phyloP scores from a whole-genome alignment of 345 rosid genomes.

The Gossypium australe region DNA sequence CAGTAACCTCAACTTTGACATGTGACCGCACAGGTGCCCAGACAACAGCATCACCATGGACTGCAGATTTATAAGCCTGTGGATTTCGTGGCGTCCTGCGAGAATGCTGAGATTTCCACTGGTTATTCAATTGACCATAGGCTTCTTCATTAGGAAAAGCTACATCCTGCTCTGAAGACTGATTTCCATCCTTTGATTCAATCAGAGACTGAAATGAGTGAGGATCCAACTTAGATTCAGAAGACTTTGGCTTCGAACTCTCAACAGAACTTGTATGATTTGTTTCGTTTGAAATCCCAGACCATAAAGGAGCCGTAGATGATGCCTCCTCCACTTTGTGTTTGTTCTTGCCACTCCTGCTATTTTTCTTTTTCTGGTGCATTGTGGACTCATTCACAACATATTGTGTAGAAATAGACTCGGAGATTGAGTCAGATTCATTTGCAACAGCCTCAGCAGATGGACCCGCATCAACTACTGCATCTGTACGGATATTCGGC shows the following conservation, averaged over 20 bases:
- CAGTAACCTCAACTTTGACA: conserved; percentile 50
- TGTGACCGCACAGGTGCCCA: conserved; percentile 88
- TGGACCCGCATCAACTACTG: conserved; percentile 23
- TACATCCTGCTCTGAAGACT: conserved; percentile 39
- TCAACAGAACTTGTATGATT: conserved; percentile 28
- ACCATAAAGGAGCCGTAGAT: conserved; percentile 23
- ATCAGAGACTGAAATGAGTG: conserved; percentile 19
- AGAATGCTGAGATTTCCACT: conserved; percentile 63
- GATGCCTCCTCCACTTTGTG: conserved; percentile 55
- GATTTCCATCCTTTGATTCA: conserved; percentile 41
- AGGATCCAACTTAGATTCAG: conserved; percentile 33
- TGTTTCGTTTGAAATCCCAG: conserved; percentile 32
- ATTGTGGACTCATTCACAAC: conserved; percentile 37
- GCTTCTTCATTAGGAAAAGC: conserved; percentile 48
- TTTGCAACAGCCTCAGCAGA: conserved; percentile 26
- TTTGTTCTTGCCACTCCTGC: conserved; percentile 55
- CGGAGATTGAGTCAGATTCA: conserved; percentile 33
- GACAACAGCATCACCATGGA: conserved; percentile 49
- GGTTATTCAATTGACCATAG: conserved; percentile 44
- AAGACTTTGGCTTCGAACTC: conserved; percentile 32
- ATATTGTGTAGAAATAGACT: conserved; percentile 29
- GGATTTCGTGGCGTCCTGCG: conserved; percentile 51
- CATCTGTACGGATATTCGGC: conserved; percentile 25
- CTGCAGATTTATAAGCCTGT: conserved; percentile 44
- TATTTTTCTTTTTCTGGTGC: conserved; percentile 52